Conservation (phyloP, 176 grass and related monocot species). For the Ampelocalamus luodianensis region DNA sequence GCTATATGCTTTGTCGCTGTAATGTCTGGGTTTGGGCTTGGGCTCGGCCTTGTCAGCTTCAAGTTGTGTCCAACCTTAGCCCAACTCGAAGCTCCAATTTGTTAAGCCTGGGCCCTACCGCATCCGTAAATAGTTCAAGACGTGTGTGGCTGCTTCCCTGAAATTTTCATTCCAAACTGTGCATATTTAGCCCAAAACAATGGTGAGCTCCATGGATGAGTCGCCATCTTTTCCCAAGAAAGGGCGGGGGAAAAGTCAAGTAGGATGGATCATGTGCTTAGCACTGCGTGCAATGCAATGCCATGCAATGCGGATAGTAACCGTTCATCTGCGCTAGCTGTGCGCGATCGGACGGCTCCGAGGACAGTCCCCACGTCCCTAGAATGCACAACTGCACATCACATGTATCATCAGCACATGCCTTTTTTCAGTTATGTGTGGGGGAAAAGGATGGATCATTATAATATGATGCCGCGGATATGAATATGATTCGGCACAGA, state of each 20-base stretch:
- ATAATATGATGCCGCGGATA: conserved; percentile 48
- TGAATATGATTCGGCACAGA: conserved; percentile 47
- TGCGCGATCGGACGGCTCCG: too few relatives aligned
- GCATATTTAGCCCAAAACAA: neutral
- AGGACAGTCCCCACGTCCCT: too few relatives aligned
- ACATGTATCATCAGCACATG: neutral
- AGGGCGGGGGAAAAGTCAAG: too few relatives aligned
- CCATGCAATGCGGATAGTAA: too few relatives aligned
- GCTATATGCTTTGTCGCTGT: neutral
- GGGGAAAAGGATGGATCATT: conserved; percentile 31
- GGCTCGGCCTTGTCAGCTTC: neutral
- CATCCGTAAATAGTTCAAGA: too few relatives aligned
- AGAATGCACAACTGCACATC: neutral
- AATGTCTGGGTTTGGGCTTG: neutral
- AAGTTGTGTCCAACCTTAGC: neutral
- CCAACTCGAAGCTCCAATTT: too few relatives aligned
- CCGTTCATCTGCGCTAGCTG: too few relatives aligned
- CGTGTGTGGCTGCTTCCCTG: too few relatives aligned
- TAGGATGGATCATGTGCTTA: too few relatives aligned
- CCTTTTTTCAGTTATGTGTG: conserved; percentile 30
- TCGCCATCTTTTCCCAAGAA: too few relatives aligned
- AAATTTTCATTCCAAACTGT: neutral
- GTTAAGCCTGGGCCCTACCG: neutral
- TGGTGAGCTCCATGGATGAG: too few relatives aligned
- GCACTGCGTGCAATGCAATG: too few relatives aligned